phyloP scores from a whole-genome alignment of 2,329 filamentous ascomycete genomes.

The Aspergillus quadrilineatus region DNA sequence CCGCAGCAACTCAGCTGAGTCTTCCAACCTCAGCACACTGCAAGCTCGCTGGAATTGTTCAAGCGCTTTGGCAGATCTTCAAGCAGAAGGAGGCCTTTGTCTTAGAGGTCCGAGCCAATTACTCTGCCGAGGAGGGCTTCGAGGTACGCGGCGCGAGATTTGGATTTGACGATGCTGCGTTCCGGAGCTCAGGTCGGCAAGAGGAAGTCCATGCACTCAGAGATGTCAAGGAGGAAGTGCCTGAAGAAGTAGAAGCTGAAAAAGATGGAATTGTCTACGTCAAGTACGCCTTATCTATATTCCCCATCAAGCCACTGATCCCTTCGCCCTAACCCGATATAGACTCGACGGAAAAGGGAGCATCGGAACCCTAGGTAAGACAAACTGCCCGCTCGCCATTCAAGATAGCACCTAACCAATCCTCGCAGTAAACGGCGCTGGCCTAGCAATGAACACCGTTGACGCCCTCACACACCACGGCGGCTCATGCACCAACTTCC shows the following conservation, averaged over 20 bases:
- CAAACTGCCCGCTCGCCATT: not conserved
- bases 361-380: conserved; percentile 67
- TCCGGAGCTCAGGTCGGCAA: conserved; percentile 62
- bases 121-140: conserved; percentile 42
- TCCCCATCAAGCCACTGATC: not conserved
- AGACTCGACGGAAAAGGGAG: conserved; percentile 54
- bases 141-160: conserved; percentile 57
- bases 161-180: conserved; percentile 70
- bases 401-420: too few species aligned
- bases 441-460: conserved; percentile 86
- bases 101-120: conserved; percentile 53
- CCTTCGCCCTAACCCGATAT: not conserved
- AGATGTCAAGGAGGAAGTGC: conserved; percentile 52
- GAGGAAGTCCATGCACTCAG: conserved; percentile 59
- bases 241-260: conserved; percentile 62
- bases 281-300: conserved; percentile 43
- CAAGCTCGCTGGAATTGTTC: conserved; percentile 52
- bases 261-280: conserved; percentile 77
- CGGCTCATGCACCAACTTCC: conserved; percentile 74
- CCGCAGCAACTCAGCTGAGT: conserved; percentile 51
- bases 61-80: conserved; percentile 59
- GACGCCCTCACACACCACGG: conserved; percentile 71
- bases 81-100: conserved; percentile 65
- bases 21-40: conserved; percentile 49
- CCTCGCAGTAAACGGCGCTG: conserved; percentile 72